Conservation (phyloP, 2,329 filamentous ascomycete species). For the Aspergillus hiratsukae region DNA sequence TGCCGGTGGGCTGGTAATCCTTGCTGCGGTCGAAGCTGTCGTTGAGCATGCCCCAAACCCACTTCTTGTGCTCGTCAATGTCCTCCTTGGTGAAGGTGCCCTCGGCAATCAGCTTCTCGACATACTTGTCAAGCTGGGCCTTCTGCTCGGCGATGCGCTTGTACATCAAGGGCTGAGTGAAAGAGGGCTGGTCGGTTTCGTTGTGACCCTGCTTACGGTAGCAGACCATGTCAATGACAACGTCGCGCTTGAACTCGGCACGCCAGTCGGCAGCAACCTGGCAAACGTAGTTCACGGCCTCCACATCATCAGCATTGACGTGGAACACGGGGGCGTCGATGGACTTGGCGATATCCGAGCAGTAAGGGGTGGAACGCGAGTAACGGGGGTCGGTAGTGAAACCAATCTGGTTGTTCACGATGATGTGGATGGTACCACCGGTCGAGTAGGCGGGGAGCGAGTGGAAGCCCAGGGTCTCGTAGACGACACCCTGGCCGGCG, state of each 20-base stretch:
- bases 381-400: constrained; percentile 99
- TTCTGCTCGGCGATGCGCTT: constrained; percentile 87
- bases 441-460: constrained; percentile 94
- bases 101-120: constrained; percentile 83
- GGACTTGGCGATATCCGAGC: constrained; percentile 97
- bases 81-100: constrained; percentile 97
- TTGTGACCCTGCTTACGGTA: constrained; percentile 99
- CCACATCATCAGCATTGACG: constrained; percentile 97
- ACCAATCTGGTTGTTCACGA: constrained; percentile 99
- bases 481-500: constrained; percentile 93
- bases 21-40: constrained; percentile 97
- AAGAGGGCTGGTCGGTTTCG: constrained; percentile 97
- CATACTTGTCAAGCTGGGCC: constrained; percentile 83
- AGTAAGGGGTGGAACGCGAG: constrained; percentile 95
- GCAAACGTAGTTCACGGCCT: constrained; percentile 97
- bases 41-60: constrained; percentile 99
- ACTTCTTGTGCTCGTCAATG: constrained; percentile 97
- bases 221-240: constrained; percentile 96
- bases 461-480: constrained; percentile 98
- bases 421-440: constrained; percentile 91
- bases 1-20: constrained; percentile 92
- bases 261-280: constrained; percentile 97
- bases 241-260: constrained; percentile 96
- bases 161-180: constrained; percentile 99
- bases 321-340: constrained; percentile 99